These are phyloP conservation scores for Xanthoconium purpureum DNA, from an alignment of 768 basidiomycete species.

Conservation along the genomic window DNA sequence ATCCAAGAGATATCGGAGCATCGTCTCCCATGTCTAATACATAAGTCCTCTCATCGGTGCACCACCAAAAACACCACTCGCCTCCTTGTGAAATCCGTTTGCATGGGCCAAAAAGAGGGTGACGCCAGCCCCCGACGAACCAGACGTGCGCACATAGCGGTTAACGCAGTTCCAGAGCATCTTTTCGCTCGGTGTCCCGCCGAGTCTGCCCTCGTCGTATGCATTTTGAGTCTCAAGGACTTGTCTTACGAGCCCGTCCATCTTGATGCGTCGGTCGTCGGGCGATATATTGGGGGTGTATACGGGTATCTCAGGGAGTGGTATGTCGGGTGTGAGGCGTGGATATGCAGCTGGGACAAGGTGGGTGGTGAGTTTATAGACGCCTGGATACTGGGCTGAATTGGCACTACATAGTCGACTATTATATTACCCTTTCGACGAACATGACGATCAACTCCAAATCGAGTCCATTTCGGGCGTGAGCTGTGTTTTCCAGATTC, in stretches of 20 bases:
- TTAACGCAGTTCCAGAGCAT: constrained; percentile 71
- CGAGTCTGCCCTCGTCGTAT: constrained; percentile 18
- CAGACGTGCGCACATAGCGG: constrained; percentile 47
- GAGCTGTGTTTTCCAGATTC: too few species aligned
- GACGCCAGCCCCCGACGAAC: constrained; percentile 21
- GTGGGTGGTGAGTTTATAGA: constrained; percentile 29
- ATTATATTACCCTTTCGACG: too few species aligned
- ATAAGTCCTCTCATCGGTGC: not conserved
- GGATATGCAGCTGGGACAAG: constrained; percentile 31
- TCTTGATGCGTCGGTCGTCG: constrained; percentile 9
- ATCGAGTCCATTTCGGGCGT: too few species aligned
- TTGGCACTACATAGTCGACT: too few species aligned
- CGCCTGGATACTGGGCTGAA: not conserved
- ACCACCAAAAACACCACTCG: constrained; percentile 26
- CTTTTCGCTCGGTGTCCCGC: constrained; percentile 17
- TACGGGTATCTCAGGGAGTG: constrained; percentile 20
- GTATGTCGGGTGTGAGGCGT: constrained; percentile 20
- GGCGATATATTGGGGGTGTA: not conserved
- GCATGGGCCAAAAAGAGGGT: constrained; percentile 81
- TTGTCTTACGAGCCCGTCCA: constrained; percentile 16
- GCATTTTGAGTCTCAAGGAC: constrained; percentile 13
- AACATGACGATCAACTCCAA: too few species aligned
- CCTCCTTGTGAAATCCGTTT: constrained; percentile 89
- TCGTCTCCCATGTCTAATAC: constrained; percentile 75
- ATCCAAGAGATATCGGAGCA: constrained; percentile 50